phyloP scores from a whole-genome alignment of 495 filamentous ascomycete genomes.

The Neurospora sublineolata region DNA sequence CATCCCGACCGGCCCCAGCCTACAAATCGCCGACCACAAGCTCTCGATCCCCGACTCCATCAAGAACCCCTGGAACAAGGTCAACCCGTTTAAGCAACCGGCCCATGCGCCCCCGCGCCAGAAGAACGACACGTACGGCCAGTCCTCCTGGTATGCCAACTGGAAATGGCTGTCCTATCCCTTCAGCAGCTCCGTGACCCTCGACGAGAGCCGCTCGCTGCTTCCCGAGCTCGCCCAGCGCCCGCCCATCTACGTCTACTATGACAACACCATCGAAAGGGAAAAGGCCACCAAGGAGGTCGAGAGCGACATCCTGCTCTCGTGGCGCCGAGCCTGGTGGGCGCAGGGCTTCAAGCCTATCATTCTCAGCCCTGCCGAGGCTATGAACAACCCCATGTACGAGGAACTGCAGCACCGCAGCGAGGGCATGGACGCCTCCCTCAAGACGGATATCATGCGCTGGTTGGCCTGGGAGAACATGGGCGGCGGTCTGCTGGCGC shows the following conservation, averaged over 20 bases:
- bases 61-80: slow-evolving; percentile 31
- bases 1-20: slow-evolving; percentile 26
- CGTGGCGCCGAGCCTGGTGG: slow-evolving; percentile 91
- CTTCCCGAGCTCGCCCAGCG: slow-evolving; percentile 67
- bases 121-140: slow-evolving; percentile 66
- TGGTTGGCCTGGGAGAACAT: slow-evolving; percentile 94
- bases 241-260: slow-evolving; percentile 85
- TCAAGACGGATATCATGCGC: slow-evolving; percentile 64
- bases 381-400: slow-evolving; percentile 74
- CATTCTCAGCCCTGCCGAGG: slow-evolving; percentile 69
- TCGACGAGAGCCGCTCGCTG: slow-evolving; percentile 77
- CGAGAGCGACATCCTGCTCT: slow-evolving; percentile 67
- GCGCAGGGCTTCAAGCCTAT: slow-evolving; percentile 82
- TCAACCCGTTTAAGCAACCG: slow-evolving; percentile 52
- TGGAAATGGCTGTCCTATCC: slow-evolving; percentile 75
- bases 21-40: slow-evolving; percentile 25
- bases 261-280: slow-evolving; percentile 56
- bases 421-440: slow-evolving; percentile 32
- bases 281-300: slow-evolving; percentile 50
- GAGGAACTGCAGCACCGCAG: slow-evolving; percentile 51
- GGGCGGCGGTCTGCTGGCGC: slow-evolving; percentile 72
- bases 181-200: slow-evolving; percentile 74
- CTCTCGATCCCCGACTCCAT: slow-evolving; percentile 33
- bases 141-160: slow-evolving; percentile 74
- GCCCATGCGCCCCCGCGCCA: slow-evolving; percentile 66